Evolutionary conservation across 352 stramenopile species (phyloP), one percentile per base, ranked within the genome.

Genomic region (Globisporangium paroecandrum): DNA sequence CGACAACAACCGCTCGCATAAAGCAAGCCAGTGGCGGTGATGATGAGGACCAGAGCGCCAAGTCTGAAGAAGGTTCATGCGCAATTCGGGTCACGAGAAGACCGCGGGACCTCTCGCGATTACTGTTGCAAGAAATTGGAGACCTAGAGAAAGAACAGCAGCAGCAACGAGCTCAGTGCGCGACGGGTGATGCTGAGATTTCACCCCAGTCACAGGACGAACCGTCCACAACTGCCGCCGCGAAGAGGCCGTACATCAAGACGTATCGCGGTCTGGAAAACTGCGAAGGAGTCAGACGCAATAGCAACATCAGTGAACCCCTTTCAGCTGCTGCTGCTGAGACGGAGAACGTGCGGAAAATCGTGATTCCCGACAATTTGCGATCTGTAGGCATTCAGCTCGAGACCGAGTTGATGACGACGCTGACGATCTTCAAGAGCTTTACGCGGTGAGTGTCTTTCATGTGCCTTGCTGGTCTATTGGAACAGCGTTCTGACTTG

Each of bases 351-450:
- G 38, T 78, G 18, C 62, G 66, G 54, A 66, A 22, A n/a, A 46
- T 78, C 6, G 55, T 74, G 22, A 69, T 78, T 18, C 64, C 69
- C 5, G 69, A 78, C 64, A 78, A 72, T 34, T 56, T 51, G 4
- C 64, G 59, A 4, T 38, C 69, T 0, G 57, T 79, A 1, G 74
- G 74, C 3, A 70, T 83, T 20, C 68, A 74, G 32, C 55, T 83
- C 13, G 76, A 83, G 71, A 83, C 76, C 1, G 76, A 83, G 36
- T 64, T 77, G 61, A 63, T 69, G 24, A 72, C 64, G 20, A 76
- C 69, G 15, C 68, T 64, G 8, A 66, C 71, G 4, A 64, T 79
- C 3, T 83, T 81, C 65, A 75, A 79, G 47, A n/a, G 43, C 18
- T 83, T 79, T n/a, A 32, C 69, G 10, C 74, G 76, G 58, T 71